Conservation (phyloP, 345 rosid species). For the Erodium maritimum region DNA sequence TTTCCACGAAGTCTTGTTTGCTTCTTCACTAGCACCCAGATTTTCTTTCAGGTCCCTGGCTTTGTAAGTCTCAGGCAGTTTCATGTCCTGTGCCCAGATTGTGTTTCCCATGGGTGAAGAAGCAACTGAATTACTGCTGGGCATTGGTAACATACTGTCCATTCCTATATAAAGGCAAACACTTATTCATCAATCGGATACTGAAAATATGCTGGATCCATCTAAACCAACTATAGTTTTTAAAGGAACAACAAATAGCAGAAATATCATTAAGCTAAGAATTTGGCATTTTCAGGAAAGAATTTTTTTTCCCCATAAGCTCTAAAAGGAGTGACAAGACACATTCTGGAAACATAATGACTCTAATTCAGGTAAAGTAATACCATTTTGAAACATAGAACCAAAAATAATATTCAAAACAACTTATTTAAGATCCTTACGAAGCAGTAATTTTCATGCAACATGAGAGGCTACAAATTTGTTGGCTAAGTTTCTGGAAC, state of each 20-base stretch:
- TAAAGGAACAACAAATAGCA: not conserved
- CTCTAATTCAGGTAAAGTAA: too few relatives aligned
- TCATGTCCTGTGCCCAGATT: slow-evolving; percentile 13
- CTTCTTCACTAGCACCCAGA: slow-evolving; percentile 16
- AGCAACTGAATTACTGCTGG: slow-evolving; percentile 18
- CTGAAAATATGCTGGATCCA: not conserved
- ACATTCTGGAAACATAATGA: too few relatives aligned
- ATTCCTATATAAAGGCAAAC: not conserved
- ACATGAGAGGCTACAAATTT: too few relatives aligned
- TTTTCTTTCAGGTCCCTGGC: slow-evolving; percentile 14
- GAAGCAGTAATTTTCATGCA: too few relatives aligned
- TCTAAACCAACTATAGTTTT: not conserved
- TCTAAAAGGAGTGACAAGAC: too few relatives aligned
- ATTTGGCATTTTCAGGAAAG: too few relatives aligned
- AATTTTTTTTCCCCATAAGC: too few relatives aligned
- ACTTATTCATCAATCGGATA: not conserved
- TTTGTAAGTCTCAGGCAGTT: slow-evolving; percentile 15
- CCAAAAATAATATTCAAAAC: too few relatives aligned
- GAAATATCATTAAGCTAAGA: too few relatives aligned
- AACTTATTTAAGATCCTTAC: too few relatives aligned
- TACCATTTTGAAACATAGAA: too few relatives aligned
- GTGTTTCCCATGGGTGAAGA: slow-evolving; percentile 16
- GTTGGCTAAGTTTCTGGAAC: too few relatives aligned
- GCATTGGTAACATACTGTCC: not conserved
- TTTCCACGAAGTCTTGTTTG: slow-evolving; percentile 19